Evolutionary conservation across 176 grass and related monocot species (phyloP), one percentile per base, ranked within the genome.

Genomic region (Themeda triandra): DNA sequence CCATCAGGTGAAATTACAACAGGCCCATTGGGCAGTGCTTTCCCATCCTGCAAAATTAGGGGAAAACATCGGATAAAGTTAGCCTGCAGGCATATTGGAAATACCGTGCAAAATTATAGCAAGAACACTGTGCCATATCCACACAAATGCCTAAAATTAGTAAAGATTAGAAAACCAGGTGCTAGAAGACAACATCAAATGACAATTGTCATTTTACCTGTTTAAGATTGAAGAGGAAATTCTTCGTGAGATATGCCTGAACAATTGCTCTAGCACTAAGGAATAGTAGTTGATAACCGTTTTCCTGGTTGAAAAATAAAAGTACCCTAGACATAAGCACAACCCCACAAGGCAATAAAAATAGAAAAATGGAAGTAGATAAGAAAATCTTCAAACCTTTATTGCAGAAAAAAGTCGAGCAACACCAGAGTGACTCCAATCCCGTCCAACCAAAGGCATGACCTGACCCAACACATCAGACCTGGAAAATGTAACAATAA

Each of bases 231-330:
- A 92, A 87, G 58, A 99, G 97, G 83, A 94, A 99, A 66, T 81
- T 99, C 92, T 94, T 99, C 19, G 97, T 99, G 53, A 99, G 89
- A 85, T 99, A 96, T 70, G 97, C 97, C 84, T 96, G 97, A 48
- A 99, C 92, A 79, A 99, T 99, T 76, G 97, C 93, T 92, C 97
- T 94, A 82, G 97, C 97, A 74, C 97, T 99, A 82, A 99, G 90
- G 85, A 99, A 99, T 69, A 99, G 77, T 66, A 99, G 84, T 85
- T 99, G 97, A 88, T 99, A 99, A 60, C 97, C 93, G 19, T 99
- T 99, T 96, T 99, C 97, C 97, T 99, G 60, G 66, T 88, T 64
- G 59, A 46, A 14, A 87, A 83, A 87, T 35, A 84, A 63, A 85
- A 86, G 13, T 27, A 7, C 5, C 37, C n/a, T 56, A 80, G 46